A percentile compares a stretch with the other conserved stretches of the same genome.
Evolutionary conservation across 345 rosid genomes (phyloP).

Genomic region (Adansonia digitata): DNA sequence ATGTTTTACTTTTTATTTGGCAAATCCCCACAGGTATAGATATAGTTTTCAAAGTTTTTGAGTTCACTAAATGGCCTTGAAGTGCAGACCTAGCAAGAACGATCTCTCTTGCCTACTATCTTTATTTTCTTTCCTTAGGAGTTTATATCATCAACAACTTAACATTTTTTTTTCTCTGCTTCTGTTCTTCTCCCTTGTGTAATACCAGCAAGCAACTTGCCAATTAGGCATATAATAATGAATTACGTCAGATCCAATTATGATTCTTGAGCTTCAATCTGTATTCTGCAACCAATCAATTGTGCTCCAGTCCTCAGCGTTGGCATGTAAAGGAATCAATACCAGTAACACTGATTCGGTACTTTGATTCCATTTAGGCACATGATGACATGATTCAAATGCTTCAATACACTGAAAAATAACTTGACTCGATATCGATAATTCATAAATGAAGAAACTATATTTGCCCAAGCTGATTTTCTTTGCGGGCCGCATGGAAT

Average conservation of each 20-base stretch:
- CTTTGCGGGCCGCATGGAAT: background rate
- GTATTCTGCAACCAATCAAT: background rate
- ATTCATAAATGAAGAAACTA: background rate
- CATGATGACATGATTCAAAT: background rate
- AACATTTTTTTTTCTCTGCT: too few relatives aligned
- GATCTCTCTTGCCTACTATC: background rate
- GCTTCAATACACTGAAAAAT: background rate
- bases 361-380: background rate
- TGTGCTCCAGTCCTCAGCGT: background rate
- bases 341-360: background rate
- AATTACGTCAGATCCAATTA: background rate
- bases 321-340: background rate
- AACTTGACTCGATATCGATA: background rate
- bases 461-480: background rate
- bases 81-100: background rate
- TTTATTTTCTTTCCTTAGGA: background rate
- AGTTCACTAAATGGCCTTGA: conserved; percentile 87
- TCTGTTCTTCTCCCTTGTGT: background rate
- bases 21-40: conserved; percentile 88
- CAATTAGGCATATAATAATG: conserved; percentile 3
- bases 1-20: conserved; percentile 67
- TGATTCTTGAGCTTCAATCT: background rate
- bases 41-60: conserved; percentile 70
- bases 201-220: background rate
- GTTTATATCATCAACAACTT: background rate